Base-by-base conservation (phyloP, 2,329 filamentous ascomycete species). In the Didymella glomerata region DNA sequence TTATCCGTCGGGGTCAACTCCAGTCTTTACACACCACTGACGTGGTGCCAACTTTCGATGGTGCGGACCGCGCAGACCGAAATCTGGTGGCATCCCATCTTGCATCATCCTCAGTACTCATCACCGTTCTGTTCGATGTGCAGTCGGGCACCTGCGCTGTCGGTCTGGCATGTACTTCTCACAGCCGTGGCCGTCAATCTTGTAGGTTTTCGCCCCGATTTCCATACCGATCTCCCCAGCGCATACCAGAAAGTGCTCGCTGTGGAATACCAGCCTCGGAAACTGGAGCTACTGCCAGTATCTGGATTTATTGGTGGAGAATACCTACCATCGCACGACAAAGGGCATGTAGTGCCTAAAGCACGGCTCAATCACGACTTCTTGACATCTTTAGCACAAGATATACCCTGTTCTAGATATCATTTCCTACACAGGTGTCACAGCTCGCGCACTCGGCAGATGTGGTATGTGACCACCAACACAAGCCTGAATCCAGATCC, bases 1-100 rank as follows among this genome's bases (percentile, higher is more conserved):
- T 18, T 54, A 41, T 54, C 61, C 61, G 44, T 63, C 66, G 69
- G 68, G 32, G 48, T 48, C 30, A 66, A 63, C 63, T 71, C 67
- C 69, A 66, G 49, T 46, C 54, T 30, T 54, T 38, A 61, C 48
- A 45, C 57, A 63, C 54, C 41, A 52, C 53, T 57, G 55, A 54
- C 47, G 30, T 54, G 48, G 55, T 60, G 53, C 48, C 38, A 60
- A 61, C 30, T 42, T 58, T 55, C 38, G 28, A 27, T 54, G 54
- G 48, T 40, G 44, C 36, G 48, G 57, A 25, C 18, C 51, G 44
- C 49, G 49, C 49, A 54, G 56, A 28, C 62, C 61, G 47, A 47
- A 38, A 48, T 44, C 25, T 56, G 38, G 32, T 16, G 45, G 28
- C 42, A 28, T 13, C 8, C 18, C 36, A 40, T 20, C 38, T 28